Percentiles rank a stretch among this genome's conserved stretches.
Conservation (phyloP, 805 yeast species). For the Alloascoidea hylecoeti region DNA sequence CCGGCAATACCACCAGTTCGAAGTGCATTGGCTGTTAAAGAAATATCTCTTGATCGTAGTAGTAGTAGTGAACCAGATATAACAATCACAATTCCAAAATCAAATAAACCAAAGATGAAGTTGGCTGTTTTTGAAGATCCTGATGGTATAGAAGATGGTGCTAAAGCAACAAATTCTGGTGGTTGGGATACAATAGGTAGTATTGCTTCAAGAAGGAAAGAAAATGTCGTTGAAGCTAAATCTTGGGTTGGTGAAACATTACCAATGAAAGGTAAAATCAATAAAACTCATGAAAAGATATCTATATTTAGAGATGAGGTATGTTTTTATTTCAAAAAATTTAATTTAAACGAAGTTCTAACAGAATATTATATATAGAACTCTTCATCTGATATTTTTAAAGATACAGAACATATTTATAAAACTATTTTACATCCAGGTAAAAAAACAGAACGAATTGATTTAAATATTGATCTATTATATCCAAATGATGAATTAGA, state of each 20-base stretch:
- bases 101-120: conserved; percentile 17
- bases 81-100: too few relatives aligned
- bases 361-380: neutral
- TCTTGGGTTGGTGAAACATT: conserved; percentile 51
- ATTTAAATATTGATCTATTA: conserved; percentile 44
- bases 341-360: too few relatives aligned
- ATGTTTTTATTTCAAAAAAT: conserved; percentile 13
- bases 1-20: neutral
- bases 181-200: conserved; percentile 36
- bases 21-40: neutral
- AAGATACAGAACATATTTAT: conserved; percentile 26
- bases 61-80: conserved; percentile 4
- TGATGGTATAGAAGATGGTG: conserved; percentile 6
- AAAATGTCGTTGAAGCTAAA: conserved; percentile 38
- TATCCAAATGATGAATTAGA: conserved; percentile 36
- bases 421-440: conserved; percentile 41
- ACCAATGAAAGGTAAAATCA: conserved; percentile 25
- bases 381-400: conserved; percentile 18
- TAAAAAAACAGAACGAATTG: conserved; percentile 43
- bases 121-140: conserved; percentile 28
- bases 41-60: conserved; percentile 1
- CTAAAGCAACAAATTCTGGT: conserved; percentile 5
- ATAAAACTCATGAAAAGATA: conserved; percentile 1
- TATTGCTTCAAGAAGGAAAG: conserved; percentile 39
- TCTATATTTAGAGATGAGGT: conserved; percentile 5